Conservation (phyloP, 306 rosid species). For the Datisca glomerata region DNA sequence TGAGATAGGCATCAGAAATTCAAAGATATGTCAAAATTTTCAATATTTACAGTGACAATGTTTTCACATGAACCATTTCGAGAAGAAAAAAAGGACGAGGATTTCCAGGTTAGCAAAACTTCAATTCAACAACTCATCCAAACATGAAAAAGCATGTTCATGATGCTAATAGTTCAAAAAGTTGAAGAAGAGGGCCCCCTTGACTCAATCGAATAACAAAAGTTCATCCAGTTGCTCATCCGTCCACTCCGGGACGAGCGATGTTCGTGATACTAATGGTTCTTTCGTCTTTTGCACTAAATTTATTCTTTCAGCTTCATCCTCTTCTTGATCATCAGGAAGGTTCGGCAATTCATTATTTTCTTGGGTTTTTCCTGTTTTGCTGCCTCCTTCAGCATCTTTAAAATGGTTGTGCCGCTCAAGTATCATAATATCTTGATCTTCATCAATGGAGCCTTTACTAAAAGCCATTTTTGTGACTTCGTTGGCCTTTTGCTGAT, state of each 20-base stretch:
- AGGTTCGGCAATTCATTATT: slow-evolving; percentile 14
- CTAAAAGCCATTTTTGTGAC: slow-evolving; percentile 4
- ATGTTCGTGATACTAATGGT: slow-evolving; percentile 16
- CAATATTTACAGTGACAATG: background rate
- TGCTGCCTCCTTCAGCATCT: slow-evolving; percentile 11
- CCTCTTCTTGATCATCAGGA: slow-evolving; percentile 11
- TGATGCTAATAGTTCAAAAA: too few species aligned
- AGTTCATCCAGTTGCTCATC: slow-evolving; percentile 80
- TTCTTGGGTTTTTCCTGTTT: slow-evolving; percentile 9
- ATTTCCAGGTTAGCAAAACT: background rate
- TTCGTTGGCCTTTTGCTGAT: slow-evolving; percentile 6
- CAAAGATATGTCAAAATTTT: too few species aligned
- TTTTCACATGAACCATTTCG: background rate
- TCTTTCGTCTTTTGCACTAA: slow-evolving; percentile 14
- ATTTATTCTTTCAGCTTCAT: slow-evolving; percentile 9
- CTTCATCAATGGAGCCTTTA: slow-evolving; percentile 7
- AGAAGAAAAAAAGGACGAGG: background rate
- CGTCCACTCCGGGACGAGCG: slow-evolving; percentile 69
- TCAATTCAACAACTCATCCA: background rate
- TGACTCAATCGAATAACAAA: slow-evolving; percentile 43
- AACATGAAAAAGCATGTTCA: background rate
- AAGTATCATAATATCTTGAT: slow-evolving; percentile 14
- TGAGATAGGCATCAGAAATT: too few species aligned
- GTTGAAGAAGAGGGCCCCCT: too few species aligned
- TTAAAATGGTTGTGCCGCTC: slow-evolving; percentile 15